Conservation (phyloP, 2,329 filamentous ascomycete species). For the Pseudogymnoascus sp. region DNA sequence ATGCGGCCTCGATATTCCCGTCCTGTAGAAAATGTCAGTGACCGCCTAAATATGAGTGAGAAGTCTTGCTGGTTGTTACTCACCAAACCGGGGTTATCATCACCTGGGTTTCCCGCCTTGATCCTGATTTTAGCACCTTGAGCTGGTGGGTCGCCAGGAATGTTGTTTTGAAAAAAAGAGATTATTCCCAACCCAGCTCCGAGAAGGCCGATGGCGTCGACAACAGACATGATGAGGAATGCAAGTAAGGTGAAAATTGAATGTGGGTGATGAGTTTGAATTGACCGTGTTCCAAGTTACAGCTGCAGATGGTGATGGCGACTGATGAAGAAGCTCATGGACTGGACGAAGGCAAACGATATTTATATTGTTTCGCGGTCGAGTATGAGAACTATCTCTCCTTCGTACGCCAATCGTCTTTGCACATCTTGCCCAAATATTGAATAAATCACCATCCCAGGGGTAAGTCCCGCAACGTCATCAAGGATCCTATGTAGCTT, state of each 20-base stretch:
- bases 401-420: not conserved
- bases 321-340: not conserved
- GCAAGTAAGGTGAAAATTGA: not conserved
- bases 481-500: not conserved
- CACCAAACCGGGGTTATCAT: not conserved
- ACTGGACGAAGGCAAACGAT: not conserved
- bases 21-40: not conserved
- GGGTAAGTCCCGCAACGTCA: not conserved
- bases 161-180: not conserved
- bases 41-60: not conserved
- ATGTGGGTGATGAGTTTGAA: not conserved
- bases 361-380: not conserved
- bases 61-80: not conserved
- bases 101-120: not conserved
- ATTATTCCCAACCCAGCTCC: not conserved
- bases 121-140: not conserved
- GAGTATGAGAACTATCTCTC: not conserved
- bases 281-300: not conserved
- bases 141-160: not conserved
- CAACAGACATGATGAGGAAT: not conserved
- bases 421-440: not conserved
- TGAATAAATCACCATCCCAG: not conserved
- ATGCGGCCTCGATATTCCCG: not conserved
- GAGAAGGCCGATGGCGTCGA: not conserved
- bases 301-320: not conserved